Percentiles rank a stretch among this genome's conserved stretches.
Evolutionary conservation across 1,284 basidiomycete species (phyloP).

Genomic region (Crocinoboletus sp.): DNA sequence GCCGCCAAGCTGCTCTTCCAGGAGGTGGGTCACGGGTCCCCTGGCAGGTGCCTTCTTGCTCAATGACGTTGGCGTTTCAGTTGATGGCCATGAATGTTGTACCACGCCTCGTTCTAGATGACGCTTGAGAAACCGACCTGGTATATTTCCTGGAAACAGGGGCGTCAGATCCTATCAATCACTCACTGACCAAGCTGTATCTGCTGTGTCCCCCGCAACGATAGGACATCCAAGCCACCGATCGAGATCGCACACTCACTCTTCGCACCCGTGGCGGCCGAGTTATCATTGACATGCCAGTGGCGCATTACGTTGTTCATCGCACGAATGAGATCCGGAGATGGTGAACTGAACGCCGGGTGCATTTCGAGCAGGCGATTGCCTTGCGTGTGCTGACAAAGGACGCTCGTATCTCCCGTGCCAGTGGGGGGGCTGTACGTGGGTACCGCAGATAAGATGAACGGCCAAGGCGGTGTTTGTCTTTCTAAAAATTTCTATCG

Average conservation of each 20-base stretch:
- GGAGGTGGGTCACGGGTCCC: constrained; percentile 57
- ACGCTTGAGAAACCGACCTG: constrained; percentile 45
- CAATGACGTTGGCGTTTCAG: constrained; percentile 36
- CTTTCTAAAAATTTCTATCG: neutral
- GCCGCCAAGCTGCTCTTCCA: constrained; percentile 97
- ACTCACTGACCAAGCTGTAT: constrained; percentile 17
- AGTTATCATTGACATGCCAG: too few relatives aligned
- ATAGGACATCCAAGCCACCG: neutral
- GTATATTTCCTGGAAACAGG: too few relatives aligned
- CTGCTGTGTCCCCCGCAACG: constrained; percentile 12
- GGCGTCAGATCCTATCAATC: constrained; percentile 15
- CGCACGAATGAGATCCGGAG: too few relatives aligned
- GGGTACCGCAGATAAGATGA: constrained; percentile 10
- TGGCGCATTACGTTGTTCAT: too few relatives aligned
- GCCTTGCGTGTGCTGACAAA: constrained; percentile 2
- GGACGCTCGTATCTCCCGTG: too few relatives aligned
- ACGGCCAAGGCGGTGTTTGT: neutral
- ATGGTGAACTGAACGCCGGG: neutral
- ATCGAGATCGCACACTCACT: neutral
- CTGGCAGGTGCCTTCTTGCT: neutral
- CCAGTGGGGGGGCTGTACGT: constrained; percentile 14
- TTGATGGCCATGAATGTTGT: constrained; percentile 95
- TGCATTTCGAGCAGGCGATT: neutral
- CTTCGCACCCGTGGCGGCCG: constrained; percentile 18
- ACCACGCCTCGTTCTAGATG: constrained; percentile 79